Evolutionary conservation across 108 stramenopile species (phyloP).

Genomic region (Aurantiochytrium sp.): DNA sequence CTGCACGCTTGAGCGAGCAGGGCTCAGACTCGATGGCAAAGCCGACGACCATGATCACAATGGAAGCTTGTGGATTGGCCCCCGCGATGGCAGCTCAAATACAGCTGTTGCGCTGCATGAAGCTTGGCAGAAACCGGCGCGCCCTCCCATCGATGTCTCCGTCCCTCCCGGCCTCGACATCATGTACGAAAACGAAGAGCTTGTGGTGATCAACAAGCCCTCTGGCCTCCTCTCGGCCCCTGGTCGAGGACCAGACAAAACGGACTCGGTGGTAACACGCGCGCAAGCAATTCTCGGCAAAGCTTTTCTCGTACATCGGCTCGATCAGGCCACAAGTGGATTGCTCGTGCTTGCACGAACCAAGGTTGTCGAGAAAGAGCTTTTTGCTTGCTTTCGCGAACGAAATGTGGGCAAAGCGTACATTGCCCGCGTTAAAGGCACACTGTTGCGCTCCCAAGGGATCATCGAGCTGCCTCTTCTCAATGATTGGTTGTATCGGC

Average conservation of each 20-base stretch:
- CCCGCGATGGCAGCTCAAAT: too few relatives aligned
- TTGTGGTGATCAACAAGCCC: slow-evolving; percentile 68
- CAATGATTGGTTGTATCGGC: not conserved
- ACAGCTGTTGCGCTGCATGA: not conserved
- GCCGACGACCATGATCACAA: too few relatives aligned
- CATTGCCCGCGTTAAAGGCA: not conserved
- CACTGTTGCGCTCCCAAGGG: not conserved
- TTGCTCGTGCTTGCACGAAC: not conserved
- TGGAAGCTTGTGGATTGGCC: too few relatives aligned
- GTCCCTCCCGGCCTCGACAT: slow-evolving; percentile 13
- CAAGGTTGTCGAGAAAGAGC: not conserved
- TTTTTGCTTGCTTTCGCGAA: not conserved
- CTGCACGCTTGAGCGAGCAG: not conserved
- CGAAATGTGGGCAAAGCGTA: not conserved
- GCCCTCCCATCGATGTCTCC: not conserved
- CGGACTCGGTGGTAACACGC: not conserved
- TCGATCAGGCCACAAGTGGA: not conserved
- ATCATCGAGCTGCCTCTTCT: not conserved
- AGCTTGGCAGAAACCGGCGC: not conserved
- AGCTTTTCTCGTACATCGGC: not conserved
- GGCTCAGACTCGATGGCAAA: not conserved
- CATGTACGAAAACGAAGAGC: slow-evolving; percentile 50
- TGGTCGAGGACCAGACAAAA: slow-evolving; percentile 24
- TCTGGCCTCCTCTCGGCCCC: slow-evolving; percentile 62
- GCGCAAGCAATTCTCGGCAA: not conserved